Base-by-base conservation (phyloP, 78 protist genomes). In the Polysphondylium violaceum region DNA sequence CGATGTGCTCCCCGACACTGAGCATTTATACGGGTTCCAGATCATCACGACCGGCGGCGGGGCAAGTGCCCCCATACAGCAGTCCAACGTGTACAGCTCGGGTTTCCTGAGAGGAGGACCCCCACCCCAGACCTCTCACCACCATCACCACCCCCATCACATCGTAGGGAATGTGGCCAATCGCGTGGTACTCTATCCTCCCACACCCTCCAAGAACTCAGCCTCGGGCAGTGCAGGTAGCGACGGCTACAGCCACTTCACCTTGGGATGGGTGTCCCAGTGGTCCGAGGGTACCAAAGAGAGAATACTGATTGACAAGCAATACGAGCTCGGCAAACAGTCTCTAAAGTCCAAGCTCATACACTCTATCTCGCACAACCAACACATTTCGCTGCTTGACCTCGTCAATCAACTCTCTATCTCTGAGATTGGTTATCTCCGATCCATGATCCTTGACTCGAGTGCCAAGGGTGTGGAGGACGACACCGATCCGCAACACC, bases 221-320 rank as follows among this genome's bases (percentile, higher is more conserved):
- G 14, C 12, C 1, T 17, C 58, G 8, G 27, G 36, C 17, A 43
- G 19, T 3, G 31, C 25, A 2, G 29, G 16, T n/a, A 36, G n/a
- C 25, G 91, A 83, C 53, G 91, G 91, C 14, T 83, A 83, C 44
- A 51, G 71, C 31, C 91, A 83, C 44, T 83, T 55, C 29, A 69
- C 91, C 36, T 36, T 83, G 27, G 58, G 69, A 31, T 67, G 79
- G 77, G 38, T 71, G 25, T 58, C 69, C 6, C 38, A 56, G 58
- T 83, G 91, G 91, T 69, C 77, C 3, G 2, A n/a, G 0, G 50
- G 29, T 56, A 83, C 91, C 17, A 67, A 59, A 67, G 91, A 83
- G n/a, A 51, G 91, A 33, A 69, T 83, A 17, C 40, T 83, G n/a
- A 58, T 83, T 27, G 91, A 83, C 29, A 40, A 40, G 9, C 38